Base-by-base conservation (phyloP, 73 alveolate genomes). In the Vitrella brassicaformis region DNA sequence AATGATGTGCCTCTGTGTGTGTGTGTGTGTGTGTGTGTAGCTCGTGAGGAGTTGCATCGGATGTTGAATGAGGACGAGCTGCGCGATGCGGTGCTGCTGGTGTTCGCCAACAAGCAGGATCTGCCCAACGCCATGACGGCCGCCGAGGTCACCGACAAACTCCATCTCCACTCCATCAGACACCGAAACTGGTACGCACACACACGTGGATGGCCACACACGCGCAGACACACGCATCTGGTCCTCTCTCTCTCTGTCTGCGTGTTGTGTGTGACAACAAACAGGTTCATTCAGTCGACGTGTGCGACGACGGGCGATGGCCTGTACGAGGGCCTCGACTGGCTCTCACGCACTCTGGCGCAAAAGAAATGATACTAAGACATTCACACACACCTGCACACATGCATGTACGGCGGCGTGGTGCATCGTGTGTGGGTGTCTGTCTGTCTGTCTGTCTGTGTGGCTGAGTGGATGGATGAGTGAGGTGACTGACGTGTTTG, bases 71-170 rank as follows among this genome's bases (percentile, higher is more conserved):
- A 94, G 75, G 91, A 90, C 76, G 97, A 91, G 81, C 91, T 96
- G 78, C 79, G 94, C 66, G 94, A 96, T 67, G 87, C 90, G 56
- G 94, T 86, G 30, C 79, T 96, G 66, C 81, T 96, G 81, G 95
- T 96, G 74, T 81, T 96, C 76, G 99, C 98, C 71, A 96, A 96
- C 87, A 96, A 96, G 89, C 96, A 96, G 91, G 99, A 96, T 86
- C 76, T 96, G 86, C 85, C 90, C 7, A 88, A 88, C 31, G 97
- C 96, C 27, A 86, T 92, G 90, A 70, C 89, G 10, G 97, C 94
- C 28, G 87, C 91, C 19, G 97, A 92, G 79, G 80, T 94, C 47
- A 85, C 93, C 47, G 94, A 90, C 47, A 81, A 93, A 74, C 83
- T 94, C 32, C 93, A 89, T 0, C 88, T 94, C 70, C 91, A 86